Conservation (phyloP, 148 eudicot genomes). For the Chenopodium formosanum region DNA sequence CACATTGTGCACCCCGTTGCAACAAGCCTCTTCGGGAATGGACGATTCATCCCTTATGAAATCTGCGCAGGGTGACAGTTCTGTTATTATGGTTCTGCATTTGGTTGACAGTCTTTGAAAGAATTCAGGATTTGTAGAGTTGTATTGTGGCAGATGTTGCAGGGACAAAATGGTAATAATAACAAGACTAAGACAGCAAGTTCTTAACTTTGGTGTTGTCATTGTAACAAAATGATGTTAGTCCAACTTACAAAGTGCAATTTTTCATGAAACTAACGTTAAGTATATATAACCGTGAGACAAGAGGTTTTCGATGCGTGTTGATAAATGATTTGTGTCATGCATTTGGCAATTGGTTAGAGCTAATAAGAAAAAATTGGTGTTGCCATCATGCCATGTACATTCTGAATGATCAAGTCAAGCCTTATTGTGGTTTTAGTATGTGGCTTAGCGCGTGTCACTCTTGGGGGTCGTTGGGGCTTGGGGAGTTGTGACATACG, state of each 20-base stretch:
- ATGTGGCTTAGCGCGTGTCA: too few relatives aligned
- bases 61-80: constrained; percentile 24
- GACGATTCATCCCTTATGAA: constrained; percentile 2
- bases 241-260: not conserved
- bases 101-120: constrained; percentile 7
- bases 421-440: too few relatives aligned
- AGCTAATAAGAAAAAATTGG: too few relatives aligned
- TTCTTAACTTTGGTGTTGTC: not conserved
- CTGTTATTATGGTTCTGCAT: constrained; percentile 15
- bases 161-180: constrained; percentile 8
- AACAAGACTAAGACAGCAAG: not conserved
- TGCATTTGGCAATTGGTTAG: not conserved
- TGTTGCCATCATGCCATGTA: too few relatives aligned
- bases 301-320: not conserved
- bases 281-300: not conserved
- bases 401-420: too few relatives aligned
- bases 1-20: constrained; percentile 10
- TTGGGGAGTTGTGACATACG: too few relatives aligned
- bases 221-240: not conserved
- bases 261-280: not conserved
- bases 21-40: constrained; percentile 10
- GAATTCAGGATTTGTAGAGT: not conserved
- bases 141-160: not conserved
- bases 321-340: not conserved
- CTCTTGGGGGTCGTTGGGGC: too few relatives aligned